Base-by-base conservation (phyloP, 495 filamentous ascomycete species). In the Mycothermus thermophilus region DNA sequence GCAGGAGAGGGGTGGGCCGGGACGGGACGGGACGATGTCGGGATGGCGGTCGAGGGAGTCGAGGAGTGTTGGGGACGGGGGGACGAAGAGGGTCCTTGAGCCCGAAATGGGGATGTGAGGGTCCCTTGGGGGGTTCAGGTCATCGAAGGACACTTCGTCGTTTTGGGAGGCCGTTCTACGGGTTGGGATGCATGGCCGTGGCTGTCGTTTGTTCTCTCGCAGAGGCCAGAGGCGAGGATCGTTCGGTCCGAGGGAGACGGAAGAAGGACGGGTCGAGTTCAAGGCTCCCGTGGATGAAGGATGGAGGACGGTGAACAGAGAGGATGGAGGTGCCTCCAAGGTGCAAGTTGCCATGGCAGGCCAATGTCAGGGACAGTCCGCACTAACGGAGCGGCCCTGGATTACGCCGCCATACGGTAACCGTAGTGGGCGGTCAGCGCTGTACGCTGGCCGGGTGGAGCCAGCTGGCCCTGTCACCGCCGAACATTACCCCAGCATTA, bases 401-500 rank as follows among this genome's bases (percentile, higher is more conserved):
- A 28, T n/a, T n/a, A n/a, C n/a, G n/a, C n/a, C n/a, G n/a, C n/a
- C n/a, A n/a, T n/a, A n/a, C n/a, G n/a, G n/a, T n/a, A n/a, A n/a
- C n/a, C n/a, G n/a, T n/a, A n/a, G n/a, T n/a, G 18, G 23, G 8
- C 34, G 36, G 11, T 20, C 22, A 35, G 37, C 35, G 37, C 13
- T 21, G 28, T n/a, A n/a, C n/a, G n/a, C n/a, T n/a, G 4, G 19
- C 12, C 43, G 33, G 39, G 38, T 43, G 36, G 40, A 30, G 36
- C 37, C 40, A 41, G 37, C 40, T 47, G 44, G 44, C 38, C 20
- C 2, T n/a, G n/a, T 14, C 8, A n/a, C n/a, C n/a, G n/a, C n/a
- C n/a, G n/a, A n/a, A n/a, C n/a, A n/a, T n/a, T n/a, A n/a, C n/a
- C n/a, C n/a, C n/a, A n/a, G n/a, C n/a, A n/a, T n/a, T n/a, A n/a